phyloP scores from a whole-genome alignment of 2,329 filamentous ascomycete species.

The Neofusicoccum kwambonambiense region DNA sequence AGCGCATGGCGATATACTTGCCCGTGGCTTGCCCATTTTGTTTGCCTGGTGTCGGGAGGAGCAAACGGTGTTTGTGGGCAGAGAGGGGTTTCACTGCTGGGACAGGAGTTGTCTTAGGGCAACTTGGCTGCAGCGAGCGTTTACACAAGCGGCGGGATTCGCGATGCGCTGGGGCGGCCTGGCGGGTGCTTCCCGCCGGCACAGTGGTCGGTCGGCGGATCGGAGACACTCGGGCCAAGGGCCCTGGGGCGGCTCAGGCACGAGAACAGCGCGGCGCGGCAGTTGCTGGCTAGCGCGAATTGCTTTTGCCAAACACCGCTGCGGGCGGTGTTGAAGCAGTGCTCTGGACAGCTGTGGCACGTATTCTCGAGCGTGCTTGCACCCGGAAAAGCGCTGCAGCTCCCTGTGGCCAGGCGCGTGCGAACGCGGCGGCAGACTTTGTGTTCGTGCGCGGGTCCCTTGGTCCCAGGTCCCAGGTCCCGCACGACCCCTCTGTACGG shows the following conservation, averaged over 20 bases:
- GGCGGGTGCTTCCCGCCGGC: not conserved
- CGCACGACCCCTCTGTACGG: too few relatives aligned
- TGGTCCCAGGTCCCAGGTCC: too few relatives aligned
- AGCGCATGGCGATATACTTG: slow-evolving; percentile 29
- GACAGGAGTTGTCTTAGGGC: not conserved
- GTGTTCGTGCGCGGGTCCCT: too few relatives aligned
- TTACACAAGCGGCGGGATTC: slow-evolving; percentile 5
- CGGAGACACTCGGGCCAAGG: slow-evolving; percentile 5
- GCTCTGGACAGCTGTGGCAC: too few relatives aligned
- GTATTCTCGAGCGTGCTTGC: too few relatives aligned
- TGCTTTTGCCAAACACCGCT: not conserved
- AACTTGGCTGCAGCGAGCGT: slow-evolving; percentile 13
- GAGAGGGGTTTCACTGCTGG: not conserved
- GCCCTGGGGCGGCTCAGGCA: not conserved
- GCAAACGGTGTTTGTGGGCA: not conserved
- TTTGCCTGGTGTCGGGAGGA: not conserved
- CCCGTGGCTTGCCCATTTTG: slow-evolving; percentile 59
- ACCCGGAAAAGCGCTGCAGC: too few relatives aligned
- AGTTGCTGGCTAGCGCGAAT: not conserved
- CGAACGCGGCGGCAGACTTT: too few relatives aligned
- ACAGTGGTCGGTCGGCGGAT: not conserved
- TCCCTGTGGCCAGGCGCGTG: too few relatives aligned
- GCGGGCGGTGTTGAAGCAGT: not conserved
- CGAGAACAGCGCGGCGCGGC: not conserved
- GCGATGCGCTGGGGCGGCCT: not conserved